Conservation (phyloP, 768 basidiomycete species). For the Rhizopogon vesiculosus region DNA sequence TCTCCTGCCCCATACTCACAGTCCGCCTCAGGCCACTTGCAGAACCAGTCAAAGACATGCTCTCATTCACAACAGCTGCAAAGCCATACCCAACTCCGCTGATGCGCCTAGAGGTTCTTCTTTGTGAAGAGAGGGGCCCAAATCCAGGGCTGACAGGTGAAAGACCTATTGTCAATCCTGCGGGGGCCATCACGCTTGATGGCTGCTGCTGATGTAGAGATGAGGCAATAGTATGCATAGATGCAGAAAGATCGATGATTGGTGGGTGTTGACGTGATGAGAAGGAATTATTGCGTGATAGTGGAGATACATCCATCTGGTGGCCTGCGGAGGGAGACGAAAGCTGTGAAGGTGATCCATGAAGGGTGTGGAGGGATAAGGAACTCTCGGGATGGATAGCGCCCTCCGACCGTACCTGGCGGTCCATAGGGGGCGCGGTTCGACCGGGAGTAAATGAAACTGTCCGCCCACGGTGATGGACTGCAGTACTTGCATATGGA, state of each 20-base stretch:
- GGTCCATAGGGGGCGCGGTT: slow-evolving; percentile 9
- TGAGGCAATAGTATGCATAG: not conserved
- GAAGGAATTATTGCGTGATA: not conserved
- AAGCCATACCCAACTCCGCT: slow-evolving; percentile 29
- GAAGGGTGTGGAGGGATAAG: slow-evolving; percentile 4
- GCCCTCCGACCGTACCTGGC: slow-evolving; percentile 7
- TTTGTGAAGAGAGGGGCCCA: slow-evolving; percentile 52
- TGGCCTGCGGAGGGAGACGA: not conserved
- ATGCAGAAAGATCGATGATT: not conserved
- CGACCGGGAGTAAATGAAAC: slow-evolving; percentile 3
- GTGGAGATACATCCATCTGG: not conserved
- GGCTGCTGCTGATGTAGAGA: slow-evolving; percentile 3
- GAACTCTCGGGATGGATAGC: not conserved
- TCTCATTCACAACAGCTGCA: slow-evolving; percentile 27
- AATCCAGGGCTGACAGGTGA: slow-evolving; percentile 79
- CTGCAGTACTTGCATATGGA: slow-evolving; percentile 9
- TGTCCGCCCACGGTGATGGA: slow-evolving; percentile 27
- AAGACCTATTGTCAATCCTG: slow-evolving; percentile 70
- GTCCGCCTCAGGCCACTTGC: slow-evolving; percentile 35
- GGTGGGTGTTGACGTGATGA: slow-evolving; percentile 1
- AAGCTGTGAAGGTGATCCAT: not conserved
- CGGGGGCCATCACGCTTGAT: slow-evolving; percentile 5
- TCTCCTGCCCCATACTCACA: slow-evolving; percentile 41
- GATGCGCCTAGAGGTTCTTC: slow-evolving; percentile 34
- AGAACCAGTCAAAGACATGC: slow-evolving; percentile 5